Base-by-base conservation (phyloP, 1,139 yeast species). In the Taphrina pruni region DNA sequence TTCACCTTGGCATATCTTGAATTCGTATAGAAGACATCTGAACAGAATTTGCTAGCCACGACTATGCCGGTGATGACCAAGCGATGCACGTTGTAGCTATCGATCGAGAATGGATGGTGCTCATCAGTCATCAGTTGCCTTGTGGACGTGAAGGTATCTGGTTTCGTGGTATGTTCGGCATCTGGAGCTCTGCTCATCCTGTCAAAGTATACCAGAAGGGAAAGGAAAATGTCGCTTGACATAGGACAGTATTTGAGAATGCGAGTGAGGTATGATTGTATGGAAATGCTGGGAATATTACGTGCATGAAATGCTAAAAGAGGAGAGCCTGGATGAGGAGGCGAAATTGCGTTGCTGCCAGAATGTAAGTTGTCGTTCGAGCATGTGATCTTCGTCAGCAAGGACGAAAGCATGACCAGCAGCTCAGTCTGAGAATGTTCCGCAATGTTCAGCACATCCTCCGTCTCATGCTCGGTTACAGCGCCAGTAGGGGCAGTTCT, bases 161-260 rank as follows among this genome's bases (percentile, higher is more conserved):
- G 48, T 2, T 21, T 51, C 0, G 56, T 48, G n/a, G 36, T 50
- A 9, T 35, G 21, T 12, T 7, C 20, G 6, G 48, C 20, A n/a
- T 55, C 60, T 12, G 48, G 73, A 36, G 67, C 72, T 17, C 72
- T 74, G 48, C 72, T 67, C 69, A 94, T 91, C 72, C 99, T 82
- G 79, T 94, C 99, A 79, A 94, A 92, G 78, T 94, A 95, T 36
- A 95, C 98, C 74, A 94, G 81, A 68, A 95, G 80, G 46, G 97
- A 88, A 66, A 94, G 81, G 78, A 93, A 94, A 41, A 95, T 98
- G 77, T 95, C 99, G 79, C 94, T 94, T 1, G 99, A 93, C 26
- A 95, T 95, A 0, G 99, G 99, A 78, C 99, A 94, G 79, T 94
- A 95, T 78, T 93, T 94, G 76, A 94, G 85, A 41, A 94, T 95